These are phyloP conservation scores for Calonectria crousiana DNA, from an alignment of 2,329 filamentous ascomycete species.

Conservation along the genomic window DNA sequence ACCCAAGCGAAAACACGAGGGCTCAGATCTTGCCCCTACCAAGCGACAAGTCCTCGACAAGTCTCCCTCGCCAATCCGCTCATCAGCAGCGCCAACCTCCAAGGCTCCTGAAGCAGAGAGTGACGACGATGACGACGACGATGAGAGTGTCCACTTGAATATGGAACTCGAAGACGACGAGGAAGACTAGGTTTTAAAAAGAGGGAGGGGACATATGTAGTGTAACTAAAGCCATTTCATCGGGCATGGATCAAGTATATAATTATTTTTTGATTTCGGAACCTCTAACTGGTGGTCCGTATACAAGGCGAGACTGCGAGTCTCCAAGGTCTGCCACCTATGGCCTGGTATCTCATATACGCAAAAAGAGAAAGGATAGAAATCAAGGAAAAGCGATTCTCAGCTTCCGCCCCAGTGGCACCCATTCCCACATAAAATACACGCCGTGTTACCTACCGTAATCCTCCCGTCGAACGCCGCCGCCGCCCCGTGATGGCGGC, in stretches of 20 bases:
- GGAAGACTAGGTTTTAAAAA: constrained; percentile 44
- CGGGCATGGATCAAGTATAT: constrained; percentile 33
- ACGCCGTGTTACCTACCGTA: constrained; percentile 9
- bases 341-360: constrained; percentile 23
- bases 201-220: constrained; percentile 20
- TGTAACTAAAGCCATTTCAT: constrained; percentile 23
- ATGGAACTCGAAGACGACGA: constrained; percentile 69
- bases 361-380: not conserved
- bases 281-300: constrained; percentile 32
- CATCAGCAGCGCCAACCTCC: constrained; percentile 23
- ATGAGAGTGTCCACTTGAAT: constrained; percentile 68
- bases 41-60: constrained; percentile 58
- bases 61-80: constrained; percentile 36
- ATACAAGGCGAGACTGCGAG: constrained; percentile 32
- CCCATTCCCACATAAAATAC: constrained; percentile 18
- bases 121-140: constrained; percentile 62
- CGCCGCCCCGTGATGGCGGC: constrained; percentile 35
- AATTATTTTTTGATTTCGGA: constrained; percentile 28
- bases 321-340: constrained; percentile 29
- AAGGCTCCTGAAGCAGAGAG: constrained; percentile 39
- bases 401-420: constrained; percentile 1
- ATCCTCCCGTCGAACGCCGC: constrained; percentile 29
- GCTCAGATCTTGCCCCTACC: constrained; percentile 47
- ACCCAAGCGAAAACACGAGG: constrained; percentile 56
- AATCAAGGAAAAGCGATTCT: constrained; percentile 1